Evolutionary conservation across 176 grass and related monocot genomes (phyloP).

Genomic region (Juncus inflexus): DNA sequence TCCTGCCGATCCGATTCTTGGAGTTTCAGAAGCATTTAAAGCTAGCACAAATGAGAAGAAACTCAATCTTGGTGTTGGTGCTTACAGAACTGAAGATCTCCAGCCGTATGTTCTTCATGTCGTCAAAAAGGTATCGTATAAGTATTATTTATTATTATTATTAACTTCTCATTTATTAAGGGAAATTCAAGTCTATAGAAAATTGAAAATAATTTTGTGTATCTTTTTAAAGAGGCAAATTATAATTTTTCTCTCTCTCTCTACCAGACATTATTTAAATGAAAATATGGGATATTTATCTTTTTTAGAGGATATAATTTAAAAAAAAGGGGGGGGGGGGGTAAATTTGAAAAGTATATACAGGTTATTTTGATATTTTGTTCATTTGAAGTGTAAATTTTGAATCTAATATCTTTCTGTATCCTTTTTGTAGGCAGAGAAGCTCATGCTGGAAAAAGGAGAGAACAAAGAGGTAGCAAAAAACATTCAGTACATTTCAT

Average conservation of each 20-base stretch:
- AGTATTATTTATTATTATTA: neutral
- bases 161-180: neutral
- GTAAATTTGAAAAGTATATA: too few species aligned
- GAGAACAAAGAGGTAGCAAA: slow-evolving; percentile 87
- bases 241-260: too few species aligned
- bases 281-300: too few species aligned
- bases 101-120: slow-evolving; percentile 83
- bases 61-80: slow-evolving; percentile 92
- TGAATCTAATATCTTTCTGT: slow-evolving; percentile 15
- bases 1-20: slow-evolving; percentile 91
- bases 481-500: neutral
- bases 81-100: slow-evolving; percentile 93
- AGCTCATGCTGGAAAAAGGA: slow-evolving; percentile 87
- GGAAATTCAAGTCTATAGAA: too few species aligned
- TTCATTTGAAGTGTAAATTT: too few species aligned
- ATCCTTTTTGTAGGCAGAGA: slow-evolving; percentile 54
- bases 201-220: too few species aligned
- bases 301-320: too few species aligned
- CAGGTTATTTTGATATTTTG: too few species aligned
- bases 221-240: too few species aligned
- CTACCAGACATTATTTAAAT: too few species aligned
- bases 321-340: too few species aligned
- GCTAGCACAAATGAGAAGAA: slow-evolving; percentile 75
- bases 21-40: slow-evolving; percentile 90
- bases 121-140: slow-evolving; percentile 66